Percentiles rank a stretch among this genome's conserved stretches.
These are phyloP conservation scores for Dactylellina leptospora DNA, from an alignment of 2,329 filamentous ascomycete species.

Conservation along the genomic window DNA sequence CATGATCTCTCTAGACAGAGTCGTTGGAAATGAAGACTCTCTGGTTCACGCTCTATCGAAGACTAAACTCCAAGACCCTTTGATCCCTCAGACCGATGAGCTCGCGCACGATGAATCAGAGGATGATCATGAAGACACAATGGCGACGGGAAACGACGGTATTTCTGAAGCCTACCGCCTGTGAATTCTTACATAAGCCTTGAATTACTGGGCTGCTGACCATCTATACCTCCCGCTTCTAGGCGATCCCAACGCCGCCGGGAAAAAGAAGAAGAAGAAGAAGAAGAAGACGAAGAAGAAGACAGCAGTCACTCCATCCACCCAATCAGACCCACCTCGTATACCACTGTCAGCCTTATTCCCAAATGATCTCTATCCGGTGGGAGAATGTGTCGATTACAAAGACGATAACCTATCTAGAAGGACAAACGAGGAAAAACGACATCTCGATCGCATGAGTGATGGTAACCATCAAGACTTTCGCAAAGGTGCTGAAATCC, in stretches of 20 bases:
- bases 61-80: too few relatives aligned
- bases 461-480: conserved; percentile 82
- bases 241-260: not conserved
- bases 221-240: not conserved
- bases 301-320: conserved; percentile 72
- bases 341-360: conserved; percentile 78
- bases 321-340: conserved; percentile 79
- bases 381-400: conserved; percentile 77
- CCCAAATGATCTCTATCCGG: conserved; percentile 75
- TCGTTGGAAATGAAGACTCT: too few relatives aligned
- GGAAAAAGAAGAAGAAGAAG: conserved; percentile 76
- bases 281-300: conserved; percentile 81
- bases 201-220: not conserved
- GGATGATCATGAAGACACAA: conserved; percentile 17
- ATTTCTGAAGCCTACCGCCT: not conserved
- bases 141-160: conserved; percentile 13
- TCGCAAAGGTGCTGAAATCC: conserved; percentile 84
- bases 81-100: not conserved
- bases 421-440: conserved; percentile 84
- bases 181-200: not conserved
- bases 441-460: conserved; percentile 81
- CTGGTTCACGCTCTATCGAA: too few relatives aligned
- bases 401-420: conserved; percentile 78
- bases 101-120: conserved; percentile 25
- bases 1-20: too few relatives aligned